Conservation (phyloP, 257 asterid genomes). For the Schizonepeta tenuifolia region DNA sequence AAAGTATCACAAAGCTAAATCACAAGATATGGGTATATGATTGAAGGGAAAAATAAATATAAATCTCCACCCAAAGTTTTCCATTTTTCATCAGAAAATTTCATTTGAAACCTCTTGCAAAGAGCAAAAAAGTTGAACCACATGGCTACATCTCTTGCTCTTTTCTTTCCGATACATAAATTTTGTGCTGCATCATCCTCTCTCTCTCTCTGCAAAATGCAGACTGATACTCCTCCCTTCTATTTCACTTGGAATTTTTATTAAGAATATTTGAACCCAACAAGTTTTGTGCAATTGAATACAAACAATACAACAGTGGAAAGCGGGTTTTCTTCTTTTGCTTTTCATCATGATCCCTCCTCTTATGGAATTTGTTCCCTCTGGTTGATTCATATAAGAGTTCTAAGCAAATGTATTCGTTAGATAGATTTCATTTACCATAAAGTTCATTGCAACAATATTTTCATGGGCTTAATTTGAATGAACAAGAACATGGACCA, state of each 20-base stretch:
- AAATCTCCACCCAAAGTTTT: conserved; percentile 12
- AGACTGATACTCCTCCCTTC: neutral
- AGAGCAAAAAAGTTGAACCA: conserved; percentile 2
- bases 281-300: conserved; percentile 7
- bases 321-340: conserved; percentile 4
- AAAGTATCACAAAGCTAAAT: conserved; percentile 21
- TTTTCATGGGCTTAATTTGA: neutral
- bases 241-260: conserved; percentile 5
- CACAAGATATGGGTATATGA: conserved; percentile 3
- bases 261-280: conserved; percentile 11
- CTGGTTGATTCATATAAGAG: neutral
- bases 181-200: conserved; percentile 20
- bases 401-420: neutral
- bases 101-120: conserved; percentile 11
- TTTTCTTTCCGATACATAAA: conserved; percentile 17
- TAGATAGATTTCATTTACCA: conserved; percentile 1
- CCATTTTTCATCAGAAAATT: neutral
- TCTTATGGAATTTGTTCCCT: conserved; percentile 9
- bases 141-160: conserved; percentile 12
- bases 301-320: neutral
- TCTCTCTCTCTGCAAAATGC: neutral
- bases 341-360: neutral
- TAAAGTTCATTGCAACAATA: neutral
- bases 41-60: neutral
- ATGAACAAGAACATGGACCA: conserved; percentile 11